phyloP scores from a whole-genome alignment of 2,329 filamentous ascomycete genomes.

The Dactylonectria estremocensis region DNA sequence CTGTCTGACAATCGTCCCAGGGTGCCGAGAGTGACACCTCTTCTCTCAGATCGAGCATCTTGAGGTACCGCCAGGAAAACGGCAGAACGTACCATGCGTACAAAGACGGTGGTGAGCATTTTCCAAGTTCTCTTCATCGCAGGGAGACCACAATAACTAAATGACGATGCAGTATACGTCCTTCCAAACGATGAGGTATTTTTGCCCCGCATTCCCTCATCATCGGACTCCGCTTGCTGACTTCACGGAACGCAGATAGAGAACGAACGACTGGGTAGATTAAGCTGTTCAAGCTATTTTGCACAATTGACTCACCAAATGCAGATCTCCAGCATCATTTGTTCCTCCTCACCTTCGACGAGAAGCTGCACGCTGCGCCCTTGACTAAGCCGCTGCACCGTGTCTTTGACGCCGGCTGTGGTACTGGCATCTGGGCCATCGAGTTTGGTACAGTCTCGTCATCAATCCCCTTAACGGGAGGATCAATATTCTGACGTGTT shows the following conservation, averaged over 20 bases:
- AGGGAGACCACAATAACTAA: not conserved
- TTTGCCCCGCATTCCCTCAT: not conserved
- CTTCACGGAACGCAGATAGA: slow-evolving; percentile 6
- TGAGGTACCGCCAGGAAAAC: slow-evolving; percentile 27
- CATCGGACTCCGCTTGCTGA: not conserved
- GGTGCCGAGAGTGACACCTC: slow-evolving; percentile 13
- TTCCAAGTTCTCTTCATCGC: not conserved
- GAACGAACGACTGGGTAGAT: slow-evolving; percentile 32
- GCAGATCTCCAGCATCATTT: slow-evolving; percentile 36
- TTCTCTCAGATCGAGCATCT: slow-evolving; percentile 19
- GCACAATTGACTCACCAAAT: not conserved
- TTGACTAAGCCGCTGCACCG: not conserved
- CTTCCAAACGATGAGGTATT: slow-evolving; percentile 36
- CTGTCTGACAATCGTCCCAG: not conserved
- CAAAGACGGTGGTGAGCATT: slow-evolving; percentile 13
- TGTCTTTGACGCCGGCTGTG: slow-evolving; percentile 29
- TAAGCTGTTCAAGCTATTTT: not conserved
- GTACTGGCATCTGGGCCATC: slow-evolving; percentile 36
- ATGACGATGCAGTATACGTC: slow-evolving; percentile 23
- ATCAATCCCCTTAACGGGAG: not conserved
- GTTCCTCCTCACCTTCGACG: slow-evolving; percentile 30
- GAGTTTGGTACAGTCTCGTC: slow-evolving; percentile 18
- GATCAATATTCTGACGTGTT: not conserved
- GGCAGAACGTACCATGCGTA: slow-evolving; percentile 7
- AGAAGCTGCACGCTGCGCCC: slow-evolving; percentile 15